Evolutionary conservation across 768 basidiomycete genomes (phyloP), one percentile per base, ranked within the genome.

Genomic region (Coprinopsis cinerea): DNA sequence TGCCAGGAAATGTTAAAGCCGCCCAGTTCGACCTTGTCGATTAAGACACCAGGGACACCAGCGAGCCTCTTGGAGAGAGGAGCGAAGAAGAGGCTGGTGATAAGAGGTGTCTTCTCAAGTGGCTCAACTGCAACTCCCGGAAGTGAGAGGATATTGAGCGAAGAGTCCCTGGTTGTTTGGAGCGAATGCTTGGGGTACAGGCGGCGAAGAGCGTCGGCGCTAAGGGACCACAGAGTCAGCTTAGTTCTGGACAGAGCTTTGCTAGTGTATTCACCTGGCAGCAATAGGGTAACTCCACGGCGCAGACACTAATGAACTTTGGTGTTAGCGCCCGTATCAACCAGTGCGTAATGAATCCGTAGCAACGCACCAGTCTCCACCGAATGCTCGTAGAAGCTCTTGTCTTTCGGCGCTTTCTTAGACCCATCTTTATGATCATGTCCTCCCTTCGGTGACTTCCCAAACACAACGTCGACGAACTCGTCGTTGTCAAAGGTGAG

Each of bases 171-270:
- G 2, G 83, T 77, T 52, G 76, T 63, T 6, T 85, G 73, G 23
- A 87, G 56, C 23, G 82, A 79, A 57, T 84, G 72, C 9, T 76
- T 73, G 4, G 85, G 83, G 59, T 87, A 81, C 14, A 83, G 49
- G 55, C 70, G 74, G 30, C 72, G 76, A 32, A 89, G 68, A 32
- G 71, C 65, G 51, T 81, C 66, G 23, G 69, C 60, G 57, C 75
- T 65, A 65, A 64, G 53, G 44, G n/a, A n/a, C n/a, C n/a, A n/a
- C n/a, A n/a, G n/a, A n/a, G n/a, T n/a, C n/a, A n/a, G n/a, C n/a
- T n/a, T n/a, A n/a, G n/a, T n/a, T n/a, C n/a, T n/a, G n/a, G n/a
- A n/a, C 2, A 28, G 44, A 11, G 1, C 7, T 28, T 4, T 23
- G 4, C 15, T 24, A 11, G 26, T 15, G 2, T 20, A 61, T 70